Percentiles rank a stretch among this genome's conserved stretches.
Conservation (phyloP, 805 yeast species). For the Phaffomyces thermotolerans region DNA sequence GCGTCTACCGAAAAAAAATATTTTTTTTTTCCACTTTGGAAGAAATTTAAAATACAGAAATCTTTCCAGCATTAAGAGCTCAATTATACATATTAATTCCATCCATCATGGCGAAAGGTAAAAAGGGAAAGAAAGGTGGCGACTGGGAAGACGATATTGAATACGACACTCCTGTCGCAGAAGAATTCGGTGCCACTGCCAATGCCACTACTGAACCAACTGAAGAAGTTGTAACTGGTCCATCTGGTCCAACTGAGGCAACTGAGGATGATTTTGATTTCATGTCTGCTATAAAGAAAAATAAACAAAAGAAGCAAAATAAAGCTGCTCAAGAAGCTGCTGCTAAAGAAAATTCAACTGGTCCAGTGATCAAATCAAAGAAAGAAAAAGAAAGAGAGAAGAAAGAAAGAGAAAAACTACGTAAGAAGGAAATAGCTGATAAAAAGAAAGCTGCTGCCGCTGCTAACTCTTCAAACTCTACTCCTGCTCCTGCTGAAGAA, state of each 20-base stretch:
- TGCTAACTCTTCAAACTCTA: constrained; percentile 2
- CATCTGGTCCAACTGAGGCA: constrained; percentile 26
- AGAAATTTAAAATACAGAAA: too few relatives aligned
- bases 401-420: constrained; percentile 85
- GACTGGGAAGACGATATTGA: constrained; percentile 78
- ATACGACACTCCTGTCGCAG: constrained; percentile 42
- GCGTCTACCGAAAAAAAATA: not conserved
- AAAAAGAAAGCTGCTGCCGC: constrained; percentile 65
- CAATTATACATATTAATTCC: not conserved
- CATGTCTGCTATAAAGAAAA: constrained; percentile 73
- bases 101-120: constrained; percentile 36
- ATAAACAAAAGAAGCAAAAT: constrained; percentile 69
- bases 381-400: constrained; percentile 93
- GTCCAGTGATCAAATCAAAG: constrained; percentile 77
- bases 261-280: constrained; percentile 51
- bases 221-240: constrained; percentile 8
- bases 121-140: constrained; percentile 59
- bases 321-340: constrained; percentile 52
- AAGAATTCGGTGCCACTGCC: constrained; percentile 44
- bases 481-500: constrained; percentile 7
- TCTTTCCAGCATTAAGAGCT: too few relatives aligned
- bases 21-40: too few relatives aligned
- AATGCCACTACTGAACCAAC: constrained; percentile 20
- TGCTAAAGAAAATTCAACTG: constrained; percentile 36
- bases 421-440: constrained; percentile 84